Conservation (phyloP, 371 early-diverging fungal species). For the Blakeslea trispora region DNA sequence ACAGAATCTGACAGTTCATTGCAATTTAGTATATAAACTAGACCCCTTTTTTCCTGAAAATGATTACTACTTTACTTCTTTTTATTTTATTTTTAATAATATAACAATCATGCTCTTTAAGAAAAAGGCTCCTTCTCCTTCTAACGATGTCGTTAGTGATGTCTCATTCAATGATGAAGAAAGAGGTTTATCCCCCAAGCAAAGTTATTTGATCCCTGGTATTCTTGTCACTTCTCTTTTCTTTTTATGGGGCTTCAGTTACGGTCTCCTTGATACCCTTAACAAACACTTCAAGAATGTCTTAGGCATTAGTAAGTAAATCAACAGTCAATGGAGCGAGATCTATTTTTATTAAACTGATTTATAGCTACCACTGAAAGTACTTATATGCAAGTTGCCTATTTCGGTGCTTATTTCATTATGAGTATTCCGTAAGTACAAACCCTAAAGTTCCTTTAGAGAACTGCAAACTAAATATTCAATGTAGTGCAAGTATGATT, state of each 20-base stretch:
- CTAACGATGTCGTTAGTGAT: not conserved
- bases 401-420: constrained; percentile 53
- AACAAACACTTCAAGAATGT: constrained; percentile 51
- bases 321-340: not conserved
- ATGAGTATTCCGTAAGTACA: constrained; percentile 49
- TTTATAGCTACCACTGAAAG: constrained; percentile 44
- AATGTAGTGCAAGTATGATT: constrained; percentile 43
- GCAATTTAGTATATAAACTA: not conserved
- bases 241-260: constrained; percentile 55
- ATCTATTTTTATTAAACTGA: not conserved
- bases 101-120: not conserved
- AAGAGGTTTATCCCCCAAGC: not conserved
- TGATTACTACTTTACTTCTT: not conserved
- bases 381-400: constrained; percentile 53
- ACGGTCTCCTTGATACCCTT: constrained; percentile 48
- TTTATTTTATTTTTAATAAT: not conserved
- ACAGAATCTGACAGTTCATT: not conserved
- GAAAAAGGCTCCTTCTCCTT: not conserved
- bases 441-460: not conserved
- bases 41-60: not conserved
- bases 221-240: constrained; percentile 43
- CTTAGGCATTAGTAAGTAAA: constrained; percentile 38
- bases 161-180: not conserved
- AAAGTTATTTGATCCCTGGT: constrained; percentile 22
- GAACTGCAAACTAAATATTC: not conserved